A percentile compares a stretch with the other conserved stretches of the same genome.
Evolutionary conservation across 2,329 filamentous ascomycete genomes (phyloP).

Genomic region (Clarireedia sp.): DNA sequence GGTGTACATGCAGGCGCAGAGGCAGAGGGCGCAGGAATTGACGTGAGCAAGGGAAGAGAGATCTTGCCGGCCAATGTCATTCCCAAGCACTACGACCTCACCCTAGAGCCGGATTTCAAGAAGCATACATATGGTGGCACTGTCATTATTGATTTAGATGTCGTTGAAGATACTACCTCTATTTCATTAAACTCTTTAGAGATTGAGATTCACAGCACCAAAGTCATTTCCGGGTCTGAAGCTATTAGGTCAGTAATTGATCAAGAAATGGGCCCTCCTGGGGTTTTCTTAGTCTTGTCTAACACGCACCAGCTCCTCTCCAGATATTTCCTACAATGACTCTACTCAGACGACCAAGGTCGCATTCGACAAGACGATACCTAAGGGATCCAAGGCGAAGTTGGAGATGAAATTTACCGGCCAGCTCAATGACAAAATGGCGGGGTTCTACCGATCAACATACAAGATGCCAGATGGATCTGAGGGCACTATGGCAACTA

Average conservation of each 20-base stretch:
- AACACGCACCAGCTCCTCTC: slow-evolving; percentile 47
- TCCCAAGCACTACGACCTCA: slow-evolving; percentile 85
- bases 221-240: slow-evolving; percentile 54
- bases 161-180: slow-evolving; percentile 73
- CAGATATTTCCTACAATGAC: slow-evolving; percentile 65
- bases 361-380: slow-evolving; percentile 64
- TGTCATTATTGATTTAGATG: slow-evolving; percentile 79
- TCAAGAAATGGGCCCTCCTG: background rate
- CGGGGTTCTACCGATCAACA: slow-evolving; percentile 91
- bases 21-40: slow-evolving; percentile 46
- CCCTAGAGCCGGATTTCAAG: slow-evolving; percentile 82
- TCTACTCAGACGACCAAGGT: slow-evolving; percentile 76
- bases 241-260: slow-evolving; percentile 36
- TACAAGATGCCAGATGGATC: slow-evolving; percentile 78
- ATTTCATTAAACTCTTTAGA: slow-evolving; percentile 85
- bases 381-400: slow-evolving; percentile 69
- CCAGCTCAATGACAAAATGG: slow-evolving; percentile 86
- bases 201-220: slow-evolving; percentile 70
- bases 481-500: slow-evolving; percentile 76
- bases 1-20: slow-evolving; percentile 45
- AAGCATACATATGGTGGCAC: slow-evolving; percentile 81
- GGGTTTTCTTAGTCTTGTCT: slow-evolving; percentile 13
- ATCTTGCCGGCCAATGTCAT: slow-evolving; percentile 88
- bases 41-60: slow-evolving; percentile 62
- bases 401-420: slow-evolving; percentile 73